A percentile compares a stretch with the other conserved stretches of the same genome.
Conservation (phyloP, 805 yeast genomes). For the Saitoella complicata region DNA sequence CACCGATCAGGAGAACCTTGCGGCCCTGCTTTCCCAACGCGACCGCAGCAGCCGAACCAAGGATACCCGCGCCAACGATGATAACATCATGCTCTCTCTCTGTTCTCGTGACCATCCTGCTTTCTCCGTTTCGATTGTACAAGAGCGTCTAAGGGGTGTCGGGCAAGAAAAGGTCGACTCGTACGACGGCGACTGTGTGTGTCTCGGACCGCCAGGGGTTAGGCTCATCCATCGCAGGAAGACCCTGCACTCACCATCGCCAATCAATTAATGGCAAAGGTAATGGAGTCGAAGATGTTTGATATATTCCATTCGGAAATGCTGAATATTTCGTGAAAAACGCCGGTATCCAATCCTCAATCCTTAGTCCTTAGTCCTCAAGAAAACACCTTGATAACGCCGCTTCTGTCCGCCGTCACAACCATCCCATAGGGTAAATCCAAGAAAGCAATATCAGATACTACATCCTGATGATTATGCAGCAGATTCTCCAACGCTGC, state of each 20-base stretch:
- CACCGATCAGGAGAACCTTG: constrained; percentile 41
- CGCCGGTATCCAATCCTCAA: no score
- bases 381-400: neutral
- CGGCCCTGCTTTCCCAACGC: constrained; percentile 84
- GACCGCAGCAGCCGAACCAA: constrained; percentile 86
- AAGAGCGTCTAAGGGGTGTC: neutral
- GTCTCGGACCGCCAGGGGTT: no score
- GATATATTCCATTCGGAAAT: no score
- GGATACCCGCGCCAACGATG: constrained; percentile 96
- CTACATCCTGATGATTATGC: neutral
- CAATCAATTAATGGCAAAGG: no score
- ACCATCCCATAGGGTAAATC: neutral
- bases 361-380: no score
- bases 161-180: neutral
- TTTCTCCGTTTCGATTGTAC: neutral
- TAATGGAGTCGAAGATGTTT: no score
- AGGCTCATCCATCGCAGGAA: no score
- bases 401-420: neutral
- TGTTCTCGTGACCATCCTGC: neutral
- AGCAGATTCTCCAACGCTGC: neutral
- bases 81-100: constrained; percentile 50
- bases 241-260: no score
- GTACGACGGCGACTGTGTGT: no score
- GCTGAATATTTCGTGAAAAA: no score
- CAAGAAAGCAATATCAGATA: neutral